Conservation (phyloP, 345 rosid species). For the Anacardium occidentale region DNA sequence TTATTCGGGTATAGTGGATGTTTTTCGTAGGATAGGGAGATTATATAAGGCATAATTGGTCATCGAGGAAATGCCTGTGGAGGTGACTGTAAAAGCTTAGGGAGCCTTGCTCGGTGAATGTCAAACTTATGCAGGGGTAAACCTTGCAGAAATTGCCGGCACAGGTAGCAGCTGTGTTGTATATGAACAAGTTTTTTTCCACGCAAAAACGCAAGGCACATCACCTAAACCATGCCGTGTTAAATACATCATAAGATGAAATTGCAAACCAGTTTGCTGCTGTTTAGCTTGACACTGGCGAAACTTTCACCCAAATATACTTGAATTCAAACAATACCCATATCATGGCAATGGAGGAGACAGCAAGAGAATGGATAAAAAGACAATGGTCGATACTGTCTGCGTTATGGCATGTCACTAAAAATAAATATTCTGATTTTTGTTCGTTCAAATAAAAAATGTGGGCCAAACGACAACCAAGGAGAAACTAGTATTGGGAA, state of each 20-base stretch:
- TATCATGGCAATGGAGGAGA: background rate
- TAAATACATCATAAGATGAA: no score
- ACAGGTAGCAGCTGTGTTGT: constrained; percentile 58
- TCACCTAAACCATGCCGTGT: no score
- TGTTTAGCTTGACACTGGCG: background rate
- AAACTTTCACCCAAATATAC: background rate
- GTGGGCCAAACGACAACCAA: background rate
- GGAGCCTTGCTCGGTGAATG: constrained; percentile 67
- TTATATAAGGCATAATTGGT: constrained; percentile 51
- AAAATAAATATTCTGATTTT: background rate
- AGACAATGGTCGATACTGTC: no score
- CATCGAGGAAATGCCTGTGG: constrained; percentile 45
- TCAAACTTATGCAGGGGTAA: constrained; percentile 51
- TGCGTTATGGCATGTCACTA: no score
- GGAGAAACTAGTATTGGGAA: background rate
- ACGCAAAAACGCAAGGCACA: background rate
- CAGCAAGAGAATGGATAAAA: background rate
- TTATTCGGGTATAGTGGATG: constrained; percentile 65
- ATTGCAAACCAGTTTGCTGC: background rate
- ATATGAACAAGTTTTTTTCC: no score
- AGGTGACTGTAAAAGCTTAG: constrained; percentile 60
- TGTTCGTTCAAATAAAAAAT: background rate
- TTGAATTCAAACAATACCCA: background rate
- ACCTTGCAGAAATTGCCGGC: constrained; percentile 59
- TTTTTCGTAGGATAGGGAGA: constrained; percentile 56